These are phyloP conservation scores for Mrakia gelida DNA, from an alignment of 768 basidiomycete species.

Conservation along the genomic window DNA sequence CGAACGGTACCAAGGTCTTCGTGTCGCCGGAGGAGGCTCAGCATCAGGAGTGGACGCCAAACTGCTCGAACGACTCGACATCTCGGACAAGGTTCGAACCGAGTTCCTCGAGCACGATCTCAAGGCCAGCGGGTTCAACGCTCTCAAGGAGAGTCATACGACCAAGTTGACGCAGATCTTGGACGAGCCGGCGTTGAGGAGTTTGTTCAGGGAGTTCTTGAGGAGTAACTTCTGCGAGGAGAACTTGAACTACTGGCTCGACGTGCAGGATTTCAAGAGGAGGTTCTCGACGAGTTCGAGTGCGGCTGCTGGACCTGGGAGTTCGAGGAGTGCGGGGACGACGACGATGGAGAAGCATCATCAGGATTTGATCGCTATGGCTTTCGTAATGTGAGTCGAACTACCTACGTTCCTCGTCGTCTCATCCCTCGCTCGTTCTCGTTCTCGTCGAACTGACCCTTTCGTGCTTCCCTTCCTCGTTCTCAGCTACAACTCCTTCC, in stretches of 20 bases:
- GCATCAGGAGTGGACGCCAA: conserved; percentile 13
- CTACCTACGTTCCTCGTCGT: too few species aligned
- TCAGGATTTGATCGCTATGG: conserved; percentile 87
- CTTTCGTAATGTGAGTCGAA: conserved; percentile 61
- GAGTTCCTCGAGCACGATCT: conserved; percentile 28
- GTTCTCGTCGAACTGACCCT: not conserved
- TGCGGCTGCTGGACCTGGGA: conserved; percentile 54
- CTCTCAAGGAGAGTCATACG: conserved; percentile 78
- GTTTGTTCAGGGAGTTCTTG: conserved; percentile 90
- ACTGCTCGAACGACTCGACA: conserved; percentile 16
- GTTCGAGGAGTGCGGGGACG: conserved; percentile 25
- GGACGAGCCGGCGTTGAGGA: conserved; percentile 81
- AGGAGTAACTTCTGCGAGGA: conserved; percentile 96
- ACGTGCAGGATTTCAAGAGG: conserved; percentile 93
- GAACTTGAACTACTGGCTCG: conserved; percentile 94
- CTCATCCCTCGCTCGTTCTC: not conserved
- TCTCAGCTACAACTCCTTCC: conserved; percentile 77
- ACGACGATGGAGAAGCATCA: conserved; percentile 94
- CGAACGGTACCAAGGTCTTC: conserved; percentile 29
- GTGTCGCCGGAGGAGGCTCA: not conserved
- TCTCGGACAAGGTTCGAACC: conserved; percentile 22
- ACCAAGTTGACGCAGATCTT: conserved; percentile 86
- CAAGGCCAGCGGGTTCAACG: conserved; percentile 44
- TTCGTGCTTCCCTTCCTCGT: not conserved
- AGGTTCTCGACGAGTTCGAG: conserved; percentile 94